Percentiles rank a stretch among this genome's conserved stretches.
These are phyloP conservation scores for Cryptococcus amylolentus DNA, from an alignment of 1,284 basidiomycete genomes.

Conservation along the genomic window DNA sequence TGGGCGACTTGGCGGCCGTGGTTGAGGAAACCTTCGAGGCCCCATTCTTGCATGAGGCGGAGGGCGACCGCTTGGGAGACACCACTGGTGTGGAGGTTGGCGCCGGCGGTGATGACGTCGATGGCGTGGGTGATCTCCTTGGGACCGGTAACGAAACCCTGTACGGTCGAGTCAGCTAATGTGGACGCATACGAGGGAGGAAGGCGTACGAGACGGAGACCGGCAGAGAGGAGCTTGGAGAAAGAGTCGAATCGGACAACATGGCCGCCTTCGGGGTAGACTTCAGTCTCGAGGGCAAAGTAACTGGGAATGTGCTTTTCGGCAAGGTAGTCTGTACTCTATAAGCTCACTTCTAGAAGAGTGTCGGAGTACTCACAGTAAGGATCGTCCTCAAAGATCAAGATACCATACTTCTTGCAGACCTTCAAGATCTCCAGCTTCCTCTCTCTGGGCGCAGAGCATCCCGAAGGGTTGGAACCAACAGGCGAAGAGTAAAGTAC, in stretches of 20 bases:
- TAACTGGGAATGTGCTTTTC: constrained; percentile 62
- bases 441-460: constrained; percentile 68
- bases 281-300: constrained; percentile 65
- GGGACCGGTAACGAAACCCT: constrained; percentile 78
- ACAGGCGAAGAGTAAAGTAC: constrained; percentile 65
- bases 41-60: constrained; percentile 68
- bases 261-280: constrained; percentile 58
- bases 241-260: constrained; percentile 83
- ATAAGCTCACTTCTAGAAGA: constrained; percentile 27
- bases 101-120: constrained; percentile 55
- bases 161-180: not conserved
- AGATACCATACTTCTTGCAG: constrained; percentile 68
- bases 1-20: constrained; percentile 69
- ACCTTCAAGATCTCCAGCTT: constrained; percentile 74
- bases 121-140: constrained; percentile 68
- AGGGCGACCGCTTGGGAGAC: constrained; percentile 73
- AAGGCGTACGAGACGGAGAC: constrained; percentile 48
- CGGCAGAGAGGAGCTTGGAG: constrained; percentile 80
- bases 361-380: constrained; percentile 54
- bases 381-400: constrained; percentile 85
- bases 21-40: constrained; percentile 67
- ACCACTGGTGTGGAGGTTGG: constrained; percentile 75
- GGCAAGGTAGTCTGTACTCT: constrained; percentile 58
- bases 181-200: not conserved
- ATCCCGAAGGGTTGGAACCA: constrained; percentile 81